Percentiles rank a stretch among this genome's conserved stretches.
Conservation (phyloP, 768 basidiomycete genomes). For the Suillus variegatus region DNA sequence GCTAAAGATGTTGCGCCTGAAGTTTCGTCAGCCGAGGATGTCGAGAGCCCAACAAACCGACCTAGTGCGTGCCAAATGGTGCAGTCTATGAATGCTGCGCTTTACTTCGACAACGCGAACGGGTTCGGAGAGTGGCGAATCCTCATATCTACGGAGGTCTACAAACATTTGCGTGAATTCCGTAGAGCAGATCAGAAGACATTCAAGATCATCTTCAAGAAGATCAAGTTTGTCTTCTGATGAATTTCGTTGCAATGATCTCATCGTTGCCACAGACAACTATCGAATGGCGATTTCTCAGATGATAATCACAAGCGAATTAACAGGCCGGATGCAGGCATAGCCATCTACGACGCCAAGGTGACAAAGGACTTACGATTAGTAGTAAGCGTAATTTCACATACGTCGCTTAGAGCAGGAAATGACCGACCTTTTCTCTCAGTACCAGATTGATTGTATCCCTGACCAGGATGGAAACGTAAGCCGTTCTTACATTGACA, state of each 20-base stretch:
- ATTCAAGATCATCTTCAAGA: conserved; percentile 61
- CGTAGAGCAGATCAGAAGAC: conserved; percentile 44
- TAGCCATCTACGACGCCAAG: conserved; percentile 71
- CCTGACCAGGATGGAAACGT: conserved; percentile 38
- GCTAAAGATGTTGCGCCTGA: not conserved
- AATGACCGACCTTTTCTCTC: conserved; percentile 3
- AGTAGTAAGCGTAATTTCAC: conserved; percentile 38
- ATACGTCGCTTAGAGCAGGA: not conserved
- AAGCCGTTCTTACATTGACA: conserved; percentile 7
- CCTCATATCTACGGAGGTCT: conserved; percentile 52
- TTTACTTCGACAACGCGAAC: conserved; percentile 58
- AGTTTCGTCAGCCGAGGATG: not conserved
- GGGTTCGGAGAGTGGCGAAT: conserved; percentile 70
- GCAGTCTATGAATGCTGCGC: conserved; percentile 59
- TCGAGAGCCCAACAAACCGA: not conserved
- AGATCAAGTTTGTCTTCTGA: conserved; percentile 54
- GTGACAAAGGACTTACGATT: conserved; percentile 55
- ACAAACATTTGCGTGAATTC: conserved; percentile 48
- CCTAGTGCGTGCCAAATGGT: conserved; percentile 44
- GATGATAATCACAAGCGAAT: conserved; percentile 66
- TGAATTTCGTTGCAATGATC: not conserved
- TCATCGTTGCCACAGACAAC: conserved; percentile 44
- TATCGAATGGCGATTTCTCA: conserved; percentile 71
- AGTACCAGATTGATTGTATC: conserved; percentile 54
- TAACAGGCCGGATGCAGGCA: conserved; percentile 40